Percentiles rank a stretch among this genome's conserved stretches.
phyloP scores from a whole-genome alignment of 179 eudicot species.

The Spergularia azorica region DNA sequence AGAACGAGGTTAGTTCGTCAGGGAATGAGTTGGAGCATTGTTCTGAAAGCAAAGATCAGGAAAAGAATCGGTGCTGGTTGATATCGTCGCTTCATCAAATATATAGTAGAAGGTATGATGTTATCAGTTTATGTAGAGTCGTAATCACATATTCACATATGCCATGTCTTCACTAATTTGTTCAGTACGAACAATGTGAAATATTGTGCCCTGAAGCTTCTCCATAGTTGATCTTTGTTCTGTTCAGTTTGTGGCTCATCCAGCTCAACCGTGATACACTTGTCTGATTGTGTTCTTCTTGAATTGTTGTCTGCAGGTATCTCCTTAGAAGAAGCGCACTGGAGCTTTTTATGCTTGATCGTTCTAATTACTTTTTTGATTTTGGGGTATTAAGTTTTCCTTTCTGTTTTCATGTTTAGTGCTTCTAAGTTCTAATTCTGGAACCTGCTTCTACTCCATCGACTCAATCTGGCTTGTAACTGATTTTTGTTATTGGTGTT shows the following conservation, averaged over 20 bases:
- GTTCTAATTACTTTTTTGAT: constrained; percentile 93
- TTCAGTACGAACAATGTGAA: constrained; percentile 5
- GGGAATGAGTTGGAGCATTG: constrained; percentile 45
- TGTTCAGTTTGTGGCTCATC: constrained; percentile 8
- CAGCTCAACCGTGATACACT: neutral
- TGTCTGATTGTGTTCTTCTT: constrained; percentile 12
- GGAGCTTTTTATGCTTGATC: constrained; percentile 95
- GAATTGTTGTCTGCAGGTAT: constrained; percentile 56
- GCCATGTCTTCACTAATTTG: too few relatives aligned
- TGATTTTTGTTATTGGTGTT: constrained; percentile 14
- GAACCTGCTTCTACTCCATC: constrained; percentile 16
- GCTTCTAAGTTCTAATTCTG: neutral
- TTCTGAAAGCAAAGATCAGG: constrained; percentile 47
- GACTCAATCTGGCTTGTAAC: constrained; percentile 17
- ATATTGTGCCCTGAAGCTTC: neutral
- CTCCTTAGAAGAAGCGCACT: constrained; percentile 96
- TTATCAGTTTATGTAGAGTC: constrained; percentile 13
- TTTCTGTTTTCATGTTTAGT: neutral
- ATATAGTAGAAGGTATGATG: constrained; percentile 86
- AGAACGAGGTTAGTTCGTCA: constrained; percentile 50
- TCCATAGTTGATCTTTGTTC: constrained; percentile 8
- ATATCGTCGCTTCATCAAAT: constrained; percentile 95
- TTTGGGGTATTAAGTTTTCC: constrained; percentile 70
- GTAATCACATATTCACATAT: constrained; percentile 9
- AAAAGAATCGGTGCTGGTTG: constrained; percentile 87